Evolutionary conservation across 2,329 filamentous ascomycete genomes (phyloP), one percentile per base, ranked within the genome.

Genomic region (Fusarium siculi): DNA sequence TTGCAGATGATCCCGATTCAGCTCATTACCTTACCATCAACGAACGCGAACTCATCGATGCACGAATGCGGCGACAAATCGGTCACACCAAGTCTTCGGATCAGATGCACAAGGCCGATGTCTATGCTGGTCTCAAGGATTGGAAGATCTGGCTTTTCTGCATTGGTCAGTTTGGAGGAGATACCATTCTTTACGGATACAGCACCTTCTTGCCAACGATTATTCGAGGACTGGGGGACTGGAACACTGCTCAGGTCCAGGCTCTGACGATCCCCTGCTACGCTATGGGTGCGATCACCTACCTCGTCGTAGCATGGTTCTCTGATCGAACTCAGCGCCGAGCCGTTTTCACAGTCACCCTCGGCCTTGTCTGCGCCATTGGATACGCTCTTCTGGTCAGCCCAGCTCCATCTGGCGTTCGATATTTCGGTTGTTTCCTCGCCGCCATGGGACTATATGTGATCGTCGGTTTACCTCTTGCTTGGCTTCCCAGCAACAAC

Each of bases 201-300:
- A 88, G 86, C 57, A 92, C 89, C 4, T 92, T 92, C 74, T 80
- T 93, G 42, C 91, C 91, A 0, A 92, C 90, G 0, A 92, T 93
- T 60, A 92, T 93, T 76, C 82, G 86, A 25, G 88, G 86, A 0
- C 85, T 92, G 57, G 85, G 89, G 0, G 83, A 89, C 56, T 79
- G 78, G 78, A 70, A 65, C n/a, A 73, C 25, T 0, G 70, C 76
- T 4, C 70, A 82, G 46, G 86, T 91, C 0, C 90, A 93, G 75
- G 88, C 90, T n/a, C 83, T 93, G 23, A 92, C 91, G 0, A 91
- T 93, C 43, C 91, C 91, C 2, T 91, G 90, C 78, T 93, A 93
- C 68, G 85, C 85, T 0, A 76, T 91, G 7, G 91, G 90, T 1
- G 90, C 90, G 0, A 84, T 91, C 23, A 87, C 84, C 0, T 92